phyloP scores from a whole-genome alignment of 2,329 filamentous ascomycete genomes.

The Fusarium nisikadoi region DNA sequence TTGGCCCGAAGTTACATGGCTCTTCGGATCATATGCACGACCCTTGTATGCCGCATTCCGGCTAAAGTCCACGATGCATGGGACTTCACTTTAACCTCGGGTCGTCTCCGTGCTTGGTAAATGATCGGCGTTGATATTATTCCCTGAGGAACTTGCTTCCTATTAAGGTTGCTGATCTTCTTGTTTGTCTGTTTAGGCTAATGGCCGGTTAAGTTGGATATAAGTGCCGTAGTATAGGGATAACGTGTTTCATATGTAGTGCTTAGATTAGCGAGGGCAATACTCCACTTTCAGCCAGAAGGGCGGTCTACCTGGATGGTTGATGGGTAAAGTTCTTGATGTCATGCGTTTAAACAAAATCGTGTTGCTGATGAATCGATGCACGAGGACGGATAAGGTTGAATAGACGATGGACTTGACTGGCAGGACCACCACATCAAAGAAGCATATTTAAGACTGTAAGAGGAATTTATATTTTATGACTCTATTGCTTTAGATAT shows the following conservation, averaged over 20 bases:
- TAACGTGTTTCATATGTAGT: not conserved
- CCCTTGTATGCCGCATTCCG: not conserved
- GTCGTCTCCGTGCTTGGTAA: not conserved
- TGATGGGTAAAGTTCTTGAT: not conserved
- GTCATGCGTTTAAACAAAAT: not conserved
- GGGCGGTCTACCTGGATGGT: too few species aligned
- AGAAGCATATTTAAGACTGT: fast-evolving
- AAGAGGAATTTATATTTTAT: fast-evolving
- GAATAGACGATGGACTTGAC: not conserved
- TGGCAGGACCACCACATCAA: fast-evolving
- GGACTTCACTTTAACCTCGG: not conserved
- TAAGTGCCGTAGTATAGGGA: not conserved
- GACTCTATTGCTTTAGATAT: not conserved
- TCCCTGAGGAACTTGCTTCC: not conserved
- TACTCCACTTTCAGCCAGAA: not conserved
- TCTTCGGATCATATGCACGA: not conserved
- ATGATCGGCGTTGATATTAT: not conserved
- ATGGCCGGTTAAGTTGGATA: not conserved
- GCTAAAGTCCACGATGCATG: not conserved
- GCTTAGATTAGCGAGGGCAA: not conserved
- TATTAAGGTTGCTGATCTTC: not conserved
- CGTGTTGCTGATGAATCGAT: not conserved
- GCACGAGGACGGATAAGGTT: not conserved
- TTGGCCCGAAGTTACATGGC: not conserved
- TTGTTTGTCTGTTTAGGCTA: not conserved